Evolutionary conservation across 306 rosid genomes (phyloP).

Genomic region (Inga laurina): DNA sequence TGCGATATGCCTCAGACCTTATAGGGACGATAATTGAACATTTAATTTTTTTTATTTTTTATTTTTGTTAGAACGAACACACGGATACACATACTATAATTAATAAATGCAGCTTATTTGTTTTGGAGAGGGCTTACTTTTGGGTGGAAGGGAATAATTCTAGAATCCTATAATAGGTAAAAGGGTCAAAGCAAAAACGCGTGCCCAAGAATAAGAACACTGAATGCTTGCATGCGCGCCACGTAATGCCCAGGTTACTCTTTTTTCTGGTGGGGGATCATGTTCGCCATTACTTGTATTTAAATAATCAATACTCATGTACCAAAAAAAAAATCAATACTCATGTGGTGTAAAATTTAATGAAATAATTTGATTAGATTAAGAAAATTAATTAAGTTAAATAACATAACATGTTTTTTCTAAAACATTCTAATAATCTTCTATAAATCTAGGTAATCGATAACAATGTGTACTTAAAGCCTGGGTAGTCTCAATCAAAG

Average conservation of each 20-base stretch:
- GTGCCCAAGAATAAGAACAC: neutral
- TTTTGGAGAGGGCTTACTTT: neutral
- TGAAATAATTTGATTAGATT: no score
- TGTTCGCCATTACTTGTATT: neutral
- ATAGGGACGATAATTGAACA: no score
- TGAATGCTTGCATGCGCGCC: neutral
- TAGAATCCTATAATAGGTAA: neutral
- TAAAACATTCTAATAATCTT: no score
- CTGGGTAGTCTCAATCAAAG: no score
- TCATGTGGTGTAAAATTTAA: no score
- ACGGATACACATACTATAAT: neutral
- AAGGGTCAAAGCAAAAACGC: neutral
- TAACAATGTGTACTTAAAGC: no score
- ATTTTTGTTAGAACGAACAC: neutral
- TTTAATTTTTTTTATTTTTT: no score
- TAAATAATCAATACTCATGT: no score
- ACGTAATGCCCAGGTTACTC: neutral
- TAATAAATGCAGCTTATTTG: neutral
- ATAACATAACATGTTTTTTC: no score
- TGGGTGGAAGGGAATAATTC: neutral
- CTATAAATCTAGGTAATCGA: no score
- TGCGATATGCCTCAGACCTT: conserved; percentile 49
- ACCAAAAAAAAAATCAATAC: no score
- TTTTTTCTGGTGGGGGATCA: neutral
- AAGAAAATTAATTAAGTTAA: no score